Conservation (phyloP, 345 rosid species). For the Iberis pinnata region DNA sequence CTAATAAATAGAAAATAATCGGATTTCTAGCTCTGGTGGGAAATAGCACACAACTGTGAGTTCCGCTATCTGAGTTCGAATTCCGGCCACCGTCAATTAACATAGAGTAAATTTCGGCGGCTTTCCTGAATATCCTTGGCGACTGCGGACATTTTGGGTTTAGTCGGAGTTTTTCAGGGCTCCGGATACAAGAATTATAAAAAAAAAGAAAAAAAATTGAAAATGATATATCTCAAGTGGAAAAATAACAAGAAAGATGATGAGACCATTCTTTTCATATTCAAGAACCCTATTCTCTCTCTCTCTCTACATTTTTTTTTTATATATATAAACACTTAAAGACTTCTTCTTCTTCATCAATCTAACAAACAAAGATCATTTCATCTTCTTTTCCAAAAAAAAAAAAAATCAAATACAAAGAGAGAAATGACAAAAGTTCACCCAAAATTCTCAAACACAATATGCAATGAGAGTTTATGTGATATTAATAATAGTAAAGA, state of each 20-base stretch:
- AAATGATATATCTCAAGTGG: conserved; percentile 22
- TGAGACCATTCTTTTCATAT: background rate
- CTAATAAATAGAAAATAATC: conserved; percentile 24
- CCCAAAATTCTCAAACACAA: conserved; percentile 42
- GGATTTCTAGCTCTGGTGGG: no score
- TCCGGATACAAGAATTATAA: no score
- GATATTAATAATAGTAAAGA: conserved; percentile 17
- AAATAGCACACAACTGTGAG: no score
- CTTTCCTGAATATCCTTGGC: no score
- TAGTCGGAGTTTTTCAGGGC: no score
- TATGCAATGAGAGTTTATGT: conserved; percentile 6
- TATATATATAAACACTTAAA: conserved; percentile 21
- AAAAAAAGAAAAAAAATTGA: no score
- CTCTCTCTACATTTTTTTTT: background rate
- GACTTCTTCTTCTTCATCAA: background rate
- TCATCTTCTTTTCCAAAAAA: background rate
- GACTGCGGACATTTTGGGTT: no score
- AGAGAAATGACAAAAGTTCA: conserved; percentile 61
- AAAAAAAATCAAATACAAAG: background rate
- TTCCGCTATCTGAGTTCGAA: no score
- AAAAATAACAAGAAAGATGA: background rate
- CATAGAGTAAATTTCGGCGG: no score
- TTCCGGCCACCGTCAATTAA: no score
- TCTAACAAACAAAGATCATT: background rate
- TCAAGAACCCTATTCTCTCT: conserved; percentile 19